phyloP scores from a whole-genome alignment of 176 grass and related monocot genomes.

The Ananas comosus region DNA sequence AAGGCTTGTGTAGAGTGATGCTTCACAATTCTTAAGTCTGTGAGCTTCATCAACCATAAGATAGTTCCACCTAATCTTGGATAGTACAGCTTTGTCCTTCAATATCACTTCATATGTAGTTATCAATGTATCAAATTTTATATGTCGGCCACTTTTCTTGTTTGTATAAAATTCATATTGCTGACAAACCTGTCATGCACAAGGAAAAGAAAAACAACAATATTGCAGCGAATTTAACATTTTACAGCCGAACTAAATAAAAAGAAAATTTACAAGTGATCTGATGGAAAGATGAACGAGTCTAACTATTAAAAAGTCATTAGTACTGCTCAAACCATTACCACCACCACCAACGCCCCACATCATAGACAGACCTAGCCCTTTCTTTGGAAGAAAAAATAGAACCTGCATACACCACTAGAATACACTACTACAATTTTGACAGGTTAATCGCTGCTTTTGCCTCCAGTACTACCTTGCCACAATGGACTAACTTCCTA shows the following conservation, averaged over 20 bases:
- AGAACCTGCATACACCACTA: too few relatives aligned
- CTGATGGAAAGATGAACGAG: too few relatives aligned
- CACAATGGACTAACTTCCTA: too few relatives aligned
- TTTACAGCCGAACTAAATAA: background rate
- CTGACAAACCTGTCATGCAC: conserved; percentile 57
- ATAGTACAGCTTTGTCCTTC: conserved; percentile 89
- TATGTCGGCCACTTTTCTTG: conserved; percentile 69
- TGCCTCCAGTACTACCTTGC: too few relatives aligned
- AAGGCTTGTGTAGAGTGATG: conserved; percentile 84
- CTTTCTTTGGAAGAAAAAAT: too few relatives aligned
- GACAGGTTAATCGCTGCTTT: too few relatives aligned
- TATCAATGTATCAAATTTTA: conserved; percentile 80
- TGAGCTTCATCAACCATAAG: conserved; percentile 99
- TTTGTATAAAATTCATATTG: conserved; percentile 76
- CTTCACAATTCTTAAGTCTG: conserved; percentile 95
- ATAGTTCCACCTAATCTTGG: conserved; percentile 98
- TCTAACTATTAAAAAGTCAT: too few relatives aligned
- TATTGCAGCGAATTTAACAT: background rate
- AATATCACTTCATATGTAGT: conserved; percentile 99
- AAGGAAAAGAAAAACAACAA: background rate
- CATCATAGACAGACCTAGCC: too few relatives aligned
- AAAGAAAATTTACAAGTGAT: background rate
- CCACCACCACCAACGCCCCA: too few relatives aligned
- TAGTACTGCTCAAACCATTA: too few relatives aligned
- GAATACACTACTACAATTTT: too few relatives aligned